phyloP scores from a whole-genome alignment of 306 rosid species.

The Spatholobus suberectus region DNA sequence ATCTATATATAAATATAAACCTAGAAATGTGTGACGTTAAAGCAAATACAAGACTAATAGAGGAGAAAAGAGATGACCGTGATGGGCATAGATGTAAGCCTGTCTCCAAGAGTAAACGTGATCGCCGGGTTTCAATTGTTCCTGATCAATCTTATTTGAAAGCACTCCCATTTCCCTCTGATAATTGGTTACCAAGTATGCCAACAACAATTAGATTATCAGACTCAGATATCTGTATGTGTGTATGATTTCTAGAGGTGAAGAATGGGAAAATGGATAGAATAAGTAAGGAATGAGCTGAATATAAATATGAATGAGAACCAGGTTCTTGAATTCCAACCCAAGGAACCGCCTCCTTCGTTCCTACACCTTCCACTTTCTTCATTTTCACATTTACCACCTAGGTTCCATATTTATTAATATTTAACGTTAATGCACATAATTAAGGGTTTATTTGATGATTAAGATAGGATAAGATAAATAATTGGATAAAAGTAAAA shows the following conservation, averaged over 20 bases:
- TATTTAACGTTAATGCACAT: background rate
- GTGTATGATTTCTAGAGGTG: background rate
- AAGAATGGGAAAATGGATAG: background rate
- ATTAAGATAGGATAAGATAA: background rate
- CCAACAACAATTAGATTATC: background rate
- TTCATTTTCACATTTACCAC: background rate
- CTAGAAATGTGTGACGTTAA: background rate
- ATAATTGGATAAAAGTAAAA: background rate
- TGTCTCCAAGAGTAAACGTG: slow-evolving; percentile 86
- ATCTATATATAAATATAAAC: background rate
- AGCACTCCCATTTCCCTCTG: slow-evolving; percentile 60
- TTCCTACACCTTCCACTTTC: slow-evolving; percentile 10
- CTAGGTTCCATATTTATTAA: background rate
- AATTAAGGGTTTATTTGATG: background rate
- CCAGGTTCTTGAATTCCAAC: slow-evolving; percentile 30
- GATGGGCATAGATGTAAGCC: slow-evolving; percentile 76
- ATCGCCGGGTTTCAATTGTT: slow-evolving; percentile 65
- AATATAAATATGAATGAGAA: background rate
- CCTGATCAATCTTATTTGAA: slow-evolving; percentile 61
- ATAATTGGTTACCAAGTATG: background rate
- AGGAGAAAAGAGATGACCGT: slow-evolving; percentile 56
- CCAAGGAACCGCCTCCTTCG: slow-evolving; percentile 28
- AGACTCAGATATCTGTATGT: background rate
- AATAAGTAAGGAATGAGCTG: slow-evolving; percentile 11
- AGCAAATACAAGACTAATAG: background rate